Evolutionary conservation across 805 yeast species (phyloP), one percentile per base, ranked within the genome.

Genomic region (Isabelozyma gotoi): DNA sequence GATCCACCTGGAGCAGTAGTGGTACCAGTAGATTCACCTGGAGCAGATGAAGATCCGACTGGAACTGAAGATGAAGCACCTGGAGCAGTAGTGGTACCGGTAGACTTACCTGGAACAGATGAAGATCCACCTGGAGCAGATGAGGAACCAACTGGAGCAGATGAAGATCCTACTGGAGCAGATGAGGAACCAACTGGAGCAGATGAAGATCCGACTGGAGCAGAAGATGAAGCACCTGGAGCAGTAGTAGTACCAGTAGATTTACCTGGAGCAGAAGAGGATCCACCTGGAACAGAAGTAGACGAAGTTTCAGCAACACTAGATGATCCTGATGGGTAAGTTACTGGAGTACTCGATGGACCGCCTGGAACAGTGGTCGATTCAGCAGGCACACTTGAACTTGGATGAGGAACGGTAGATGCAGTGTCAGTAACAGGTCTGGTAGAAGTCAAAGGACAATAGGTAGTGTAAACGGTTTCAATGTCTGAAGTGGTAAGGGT

Each of bases 401-500:
- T n/a, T 31, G 33, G 12, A 20, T 20, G 32, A 18, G 43, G 36
- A 29, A 38, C 18, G 34, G 37, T 8, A 12, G 40, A 27, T 7
- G 36, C 15, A 19, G 29, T 15, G 24, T 8, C 39, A 29, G 42
- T 24, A n/a, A 36, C 15, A 21, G 36, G 8, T 10, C 7, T 19
- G 14, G 31, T 5, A n/a, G 33, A 17, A n/a, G n/a, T 17, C 19
- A 14, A 31, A 15, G 2, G 44, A 33, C 63, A 52, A 49, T 55
- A 57, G 15, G 62, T 58, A 35, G 65, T 56, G 51, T 48, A 52
- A 15, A 43, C 48, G 15, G 63, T 60, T 41, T 57, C 53, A 18
- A 32, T 41, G 36, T 47, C 44, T 39, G 45, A 29, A 32, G 43
- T 49, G 36, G 50, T 53, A 4, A 54, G 47, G 7, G 55, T 55